Conservation (phyloP, 768 basidiomycete species). For the Fomitopsis serialis region DNA sequence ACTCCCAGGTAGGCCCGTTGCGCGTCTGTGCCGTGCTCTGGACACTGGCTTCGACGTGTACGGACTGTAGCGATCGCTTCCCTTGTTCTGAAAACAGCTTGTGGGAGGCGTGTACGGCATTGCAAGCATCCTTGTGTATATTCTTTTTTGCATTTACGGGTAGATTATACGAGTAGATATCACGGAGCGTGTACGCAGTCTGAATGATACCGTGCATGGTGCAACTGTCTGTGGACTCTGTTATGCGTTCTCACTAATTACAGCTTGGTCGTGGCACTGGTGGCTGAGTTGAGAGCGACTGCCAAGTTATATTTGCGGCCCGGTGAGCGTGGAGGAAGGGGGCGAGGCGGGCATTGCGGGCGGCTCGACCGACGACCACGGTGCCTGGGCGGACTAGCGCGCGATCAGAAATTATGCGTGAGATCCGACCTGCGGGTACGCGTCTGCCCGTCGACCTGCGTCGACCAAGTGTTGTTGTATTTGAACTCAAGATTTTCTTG, state of each 20-base stretch:
- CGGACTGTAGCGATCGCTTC: background rate
- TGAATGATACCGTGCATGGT: background rate
- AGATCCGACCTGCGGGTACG: background rate
- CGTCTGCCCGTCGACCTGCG: too few relatives aligned
- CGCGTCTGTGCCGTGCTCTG: background rate
- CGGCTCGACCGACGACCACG: too few relatives aligned
- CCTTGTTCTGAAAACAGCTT: background rate
- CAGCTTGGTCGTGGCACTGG: too few relatives aligned
- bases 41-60: background rate
- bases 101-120: background rate
- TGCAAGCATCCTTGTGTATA: background rate
- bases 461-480: too few relatives aligned
- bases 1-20: background rate
- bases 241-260: too few relatives aligned
- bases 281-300: too few relatives aligned
- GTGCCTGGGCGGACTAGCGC: too few relatives aligned
- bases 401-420: too few relatives aligned
- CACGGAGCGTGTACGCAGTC: background rate
- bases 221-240: too few relatives aligned
- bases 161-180: conserved; percentile 1
- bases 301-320: too few relatives aligned
- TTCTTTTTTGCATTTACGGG: background rate
- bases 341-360: too few relatives aligned
- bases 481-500: background rate
- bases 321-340: too few relatives aligned